A percentile compares a stretch with the other conserved stretches of the same genome.
These are phyloP conservation scores for Aureobasidium namibiae DNA, from an alignment of 2,329 filamentous ascomycete genomes.

Conservation along the genomic window DNA sequence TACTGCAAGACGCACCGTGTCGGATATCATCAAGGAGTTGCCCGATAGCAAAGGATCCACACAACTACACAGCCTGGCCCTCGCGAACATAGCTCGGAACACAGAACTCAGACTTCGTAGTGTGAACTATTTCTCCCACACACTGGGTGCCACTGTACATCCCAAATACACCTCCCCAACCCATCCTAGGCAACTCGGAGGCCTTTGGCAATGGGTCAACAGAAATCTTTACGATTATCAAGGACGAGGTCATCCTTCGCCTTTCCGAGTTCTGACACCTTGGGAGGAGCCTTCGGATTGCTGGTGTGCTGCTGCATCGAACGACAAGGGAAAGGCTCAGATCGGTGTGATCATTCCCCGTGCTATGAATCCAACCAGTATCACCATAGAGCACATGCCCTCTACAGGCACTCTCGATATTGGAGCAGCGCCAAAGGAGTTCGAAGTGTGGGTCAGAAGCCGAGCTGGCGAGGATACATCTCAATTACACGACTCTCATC, in stretches of 20 bases:
- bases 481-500: constrained; percentile 12
- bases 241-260: constrained; percentile 6
- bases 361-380: constrained; percentile 29
- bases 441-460: constrained; percentile 37
- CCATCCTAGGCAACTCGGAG: constrained; percentile 19
- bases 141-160: constrained; percentile 60
- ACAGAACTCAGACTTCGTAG: constrained; percentile 24
- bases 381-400: constrained; percentile 41
- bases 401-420: constrained; percentile 32
- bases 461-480: constrained; percentile 15
- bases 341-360: constrained; percentile 48
- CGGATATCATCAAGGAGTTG: constrained; percentile 7
- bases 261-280: constrained; percentile 46
- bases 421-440: constrained; percentile 31
- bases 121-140: constrained; percentile 65
- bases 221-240: background rate
- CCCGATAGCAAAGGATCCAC: constrained; percentile 13
- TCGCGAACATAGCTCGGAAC: constrained; percentile 24
- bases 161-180: constrained; percentile 51
- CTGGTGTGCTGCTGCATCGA: constrained; percentile 62
- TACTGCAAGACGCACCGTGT: background rate
- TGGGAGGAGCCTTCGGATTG: constrained; percentile 81
- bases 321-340: constrained; percentile 48
- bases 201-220: constrained; percentile 1
- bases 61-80: constrained; percentile 22